Base-by-base conservation (phyloP, 306 rosid genomes). In the Cucumis hystrix region DNA sequence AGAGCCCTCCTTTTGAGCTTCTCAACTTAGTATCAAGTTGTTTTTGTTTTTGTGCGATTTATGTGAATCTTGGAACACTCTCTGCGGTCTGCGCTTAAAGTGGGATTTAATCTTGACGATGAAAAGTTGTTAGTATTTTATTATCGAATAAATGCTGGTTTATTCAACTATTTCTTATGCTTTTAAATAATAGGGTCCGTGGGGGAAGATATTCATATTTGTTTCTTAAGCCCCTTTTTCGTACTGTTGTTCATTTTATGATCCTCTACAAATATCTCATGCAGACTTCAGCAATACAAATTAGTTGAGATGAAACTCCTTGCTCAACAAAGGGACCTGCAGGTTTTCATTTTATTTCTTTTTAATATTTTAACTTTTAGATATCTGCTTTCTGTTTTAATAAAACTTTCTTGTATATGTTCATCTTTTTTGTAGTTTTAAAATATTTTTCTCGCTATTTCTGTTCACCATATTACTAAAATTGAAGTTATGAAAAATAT, bases 271-370 rank as follows among this genome's bases (percentile, higher is more conserved):
- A 71, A 77, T 72, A 28, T 72, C 70, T 63, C 70, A 77, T 80
- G 88, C 92, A 91, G 98, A 83, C 90, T 94, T 84, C 98, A 94
- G 91, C 97, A 94, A 62, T 94, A 94, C 91, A 94, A 91, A 85
- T 80, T 94, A 81, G 96, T 94, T 67, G 98, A 94, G 80, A 91
- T 94, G 98, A 94, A 94, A 79, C 98, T 94, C 85, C 98, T 91
- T 56, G 98, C 98, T 78, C 98, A 91, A 78, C 98, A 94, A 81
- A 90, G 98, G 83, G 92, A 89, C 78, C 88, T 92, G 82, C 92
- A 84, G 94, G 96, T 89, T 76, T 77, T 15, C 8, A 21, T 52
- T 58, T 52, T 10, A 79, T 8, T 79, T 77, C 64, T 16, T 52
- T 52, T 47, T 47, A 47, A 47, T 47, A 1, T 47, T 52, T 52